Percentiles rank a stretch among this genome's conserved stretches.
phyloP scores from a whole-genome alignment of 2,329 filamentous ascomycete genomes.

The Penicillium sp. region DNA sequence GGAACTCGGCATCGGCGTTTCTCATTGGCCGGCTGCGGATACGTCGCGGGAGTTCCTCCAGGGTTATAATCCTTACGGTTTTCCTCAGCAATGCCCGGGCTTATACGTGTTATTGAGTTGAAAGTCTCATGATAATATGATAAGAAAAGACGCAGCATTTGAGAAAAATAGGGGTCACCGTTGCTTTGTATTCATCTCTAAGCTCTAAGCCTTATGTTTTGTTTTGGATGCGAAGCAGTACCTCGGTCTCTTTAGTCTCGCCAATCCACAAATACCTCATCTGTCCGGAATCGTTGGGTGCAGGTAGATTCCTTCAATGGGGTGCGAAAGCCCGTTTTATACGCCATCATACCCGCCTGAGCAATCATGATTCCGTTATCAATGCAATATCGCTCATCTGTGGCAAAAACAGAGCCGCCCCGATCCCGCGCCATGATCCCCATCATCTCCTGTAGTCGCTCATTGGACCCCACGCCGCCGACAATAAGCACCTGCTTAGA shows the following conservation, averaged over 20 bases:
- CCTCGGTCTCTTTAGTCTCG: background rate
- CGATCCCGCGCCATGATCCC: constrained; percentile 89
- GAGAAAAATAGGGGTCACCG: background rate
- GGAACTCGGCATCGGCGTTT: constrained; percentile 19
- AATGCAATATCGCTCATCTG: constrained; percentile 96
- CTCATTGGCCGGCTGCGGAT: constrained; percentile 26
- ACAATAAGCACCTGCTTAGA: constrained; percentile 89
- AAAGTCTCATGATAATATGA: background rate
- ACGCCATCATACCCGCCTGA: background rate
- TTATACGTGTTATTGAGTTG: background rate
- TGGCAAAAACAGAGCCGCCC: constrained; percentile 87
- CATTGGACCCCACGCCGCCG: constrained; percentile 92
- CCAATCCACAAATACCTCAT: background rate
- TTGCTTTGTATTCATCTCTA: background rate
- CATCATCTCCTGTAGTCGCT: constrained; percentile 96
- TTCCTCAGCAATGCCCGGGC: background rate
- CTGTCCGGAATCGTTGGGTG: background rate
- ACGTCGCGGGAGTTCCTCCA: background rate
- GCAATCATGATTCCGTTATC: constrained; percentile 97
- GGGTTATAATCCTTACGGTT: background rate
- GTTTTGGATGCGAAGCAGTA: background rate
- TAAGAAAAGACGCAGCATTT: background rate
- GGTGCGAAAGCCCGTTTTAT: background rate
- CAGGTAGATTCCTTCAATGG: background rate
- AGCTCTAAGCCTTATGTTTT: background rate